Evolutionary conservation across 805 yeast species (phyloP).

Genomic region (Candida rishiriensis): DNA sequence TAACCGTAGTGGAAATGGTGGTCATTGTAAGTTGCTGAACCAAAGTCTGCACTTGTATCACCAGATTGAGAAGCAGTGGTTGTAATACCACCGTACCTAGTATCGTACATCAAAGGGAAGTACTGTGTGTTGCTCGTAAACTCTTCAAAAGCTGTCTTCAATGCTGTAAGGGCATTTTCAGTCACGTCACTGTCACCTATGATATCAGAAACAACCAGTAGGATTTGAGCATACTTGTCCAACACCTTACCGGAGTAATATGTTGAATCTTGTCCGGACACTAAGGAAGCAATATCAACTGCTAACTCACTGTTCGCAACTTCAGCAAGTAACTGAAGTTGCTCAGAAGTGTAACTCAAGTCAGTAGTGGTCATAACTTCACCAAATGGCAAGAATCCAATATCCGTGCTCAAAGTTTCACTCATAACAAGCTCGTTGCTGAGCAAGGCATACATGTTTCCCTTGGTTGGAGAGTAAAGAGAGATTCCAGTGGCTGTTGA

Average conservation of each 20-base stretch:
- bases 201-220: constrained; percentile 46
- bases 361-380: constrained; percentile 26
- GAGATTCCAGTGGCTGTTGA: constrained; percentile 27
- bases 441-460: constrained; percentile 38
- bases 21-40: constrained; percentile 48
- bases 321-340: constrained; percentile 38
- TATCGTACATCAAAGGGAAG: constrained; percentile 52
- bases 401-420: constrained; percentile 35
- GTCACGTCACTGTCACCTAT: constrained; percentile 39
- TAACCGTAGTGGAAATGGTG: constrained; percentile 59
- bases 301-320: constrained; percentile 41
- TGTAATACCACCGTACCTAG: constrained; percentile 52
- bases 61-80: constrained; percentile 44
- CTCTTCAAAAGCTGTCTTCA: constrained; percentile 40
- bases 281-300: constrained; percentile 41
- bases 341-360: constrained; percentile 36
- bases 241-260: constrained; percentile 51
- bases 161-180: constrained; percentile 44
- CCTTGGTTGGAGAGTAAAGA: constrained; percentile 45
- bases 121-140: constrained; percentile 39
- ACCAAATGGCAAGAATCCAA: constrained; percentile 50
- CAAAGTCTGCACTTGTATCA: constrained; percentile 44
- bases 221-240: constrained; percentile 54
- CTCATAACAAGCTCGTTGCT: constrained; percentile 36
- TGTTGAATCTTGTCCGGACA: constrained; percentile 36